Percentiles rank a stretch among this genome's conserved stretches.
phyloP scores from a whole-genome alignment of 768 basidiomycete genomes.

The Aureoboletus auriporus region DNA sequence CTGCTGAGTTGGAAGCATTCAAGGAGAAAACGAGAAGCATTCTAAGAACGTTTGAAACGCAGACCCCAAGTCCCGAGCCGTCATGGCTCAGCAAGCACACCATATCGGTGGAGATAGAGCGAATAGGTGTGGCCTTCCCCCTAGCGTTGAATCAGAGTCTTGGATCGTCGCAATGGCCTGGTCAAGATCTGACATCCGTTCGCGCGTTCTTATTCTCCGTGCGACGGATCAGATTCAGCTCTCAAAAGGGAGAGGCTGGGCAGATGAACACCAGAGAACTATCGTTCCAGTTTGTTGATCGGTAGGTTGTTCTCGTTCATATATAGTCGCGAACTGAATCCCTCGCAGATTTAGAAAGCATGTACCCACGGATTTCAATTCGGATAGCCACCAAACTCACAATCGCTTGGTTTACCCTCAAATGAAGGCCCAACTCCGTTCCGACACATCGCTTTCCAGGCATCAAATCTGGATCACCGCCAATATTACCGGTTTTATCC shows the following conservation, averaged over 20 bases:
- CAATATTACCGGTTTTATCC: slow-evolving; percentile 76
- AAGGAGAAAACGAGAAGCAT: slow-evolving; percentile 75
- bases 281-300: slow-evolving; percentile 80
- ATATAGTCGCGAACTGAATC: slow-evolving; percentile 3
- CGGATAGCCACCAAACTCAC: slow-evolving; percentile 59
- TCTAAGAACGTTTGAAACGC: slow-evolving; percentile 70
- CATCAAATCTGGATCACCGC: slow-evolving; percentile 61
- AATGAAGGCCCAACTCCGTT: slow-evolving; percentile 71
- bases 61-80: slow-evolving; percentile 34
- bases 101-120: slow-evolving; percentile 51
- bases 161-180: slow-evolving; percentile 40
- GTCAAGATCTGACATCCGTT: slow-evolving; percentile 42
- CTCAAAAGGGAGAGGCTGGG: slow-evolving; percentile 75
- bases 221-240: slow-evolving; percentile 65
- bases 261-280: slow-evolving; percentile 67
- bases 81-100: slow-evolving; percentile 56
- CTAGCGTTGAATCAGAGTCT: slow-evolving; percentile 60
- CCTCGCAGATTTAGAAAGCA: slow-evolving; percentile 74
- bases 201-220: slow-evolving; percentile 87
- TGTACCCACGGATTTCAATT: slow-evolving; percentile 62
- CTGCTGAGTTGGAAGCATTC: slow-evolving; percentile 75
- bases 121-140: slow-evolving; percentile 90
- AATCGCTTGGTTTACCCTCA: slow-evolving; percentile 78
- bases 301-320: slow-evolving; percentile 41
- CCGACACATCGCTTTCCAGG: slow-evolving; percentile 43